phyloP scores from a whole-genome alignment of 257 asterid genomes.

The Striga asiatica region DNA sequence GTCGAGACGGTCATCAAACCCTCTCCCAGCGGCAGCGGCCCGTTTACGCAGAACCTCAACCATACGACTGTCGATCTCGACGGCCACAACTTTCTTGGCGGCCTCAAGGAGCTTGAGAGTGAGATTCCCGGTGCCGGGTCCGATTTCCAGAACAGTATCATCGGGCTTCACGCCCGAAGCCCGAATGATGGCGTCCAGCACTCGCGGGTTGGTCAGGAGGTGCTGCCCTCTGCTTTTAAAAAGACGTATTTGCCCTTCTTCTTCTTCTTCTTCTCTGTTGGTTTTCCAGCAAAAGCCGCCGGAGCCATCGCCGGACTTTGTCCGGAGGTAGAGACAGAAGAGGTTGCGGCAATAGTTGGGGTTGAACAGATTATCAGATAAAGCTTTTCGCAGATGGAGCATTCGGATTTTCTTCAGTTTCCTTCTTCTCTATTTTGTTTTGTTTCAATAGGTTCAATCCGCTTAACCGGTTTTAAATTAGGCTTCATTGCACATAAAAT shows the following conservation, averaged over 20 bases:
- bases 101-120: slow-evolving; percentile 77
- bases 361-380: slow-evolving; percentile 14
- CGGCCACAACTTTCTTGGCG: slow-evolving; percentile 56
- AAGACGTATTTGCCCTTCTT: slow-evolving; percentile 29
- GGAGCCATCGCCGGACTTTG: slow-evolving; percentile 35
- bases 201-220: slow-evolving; percentile 63
- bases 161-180: slow-evolving; percentile 48
- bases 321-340: slow-evolving; percentile 22
- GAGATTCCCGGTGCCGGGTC: slow-evolving; percentile 96
- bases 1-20: slow-evolving; percentile 38
- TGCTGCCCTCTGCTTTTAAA: slow-evolving; percentile 87
- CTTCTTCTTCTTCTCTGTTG: slow-evolving; percentile 13
- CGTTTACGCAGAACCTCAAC: slow-evolving; percentile 53
- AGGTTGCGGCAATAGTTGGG: background rate
- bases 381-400: slow-evolving; percentile 23
- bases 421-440: background rate
- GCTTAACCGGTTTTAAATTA: too few species aligned
- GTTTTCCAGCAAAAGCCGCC: slow-evolving; percentile 16
- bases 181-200: slow-evolving; percentile 57
- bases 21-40: slow-evolving; percentile 45
- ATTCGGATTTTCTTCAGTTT: slow-evolving; percentile 13
- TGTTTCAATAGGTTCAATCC: too few species aligned
- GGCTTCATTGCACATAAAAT: too few species aligned
- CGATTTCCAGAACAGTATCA: slow-evolving; percentile 86
- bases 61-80: slow-evolving; percentile 84